Evolutionary conservation across 148 eudicot genomes (phyloP).

Genomic region (Chenopodium quinoa): DNA sequence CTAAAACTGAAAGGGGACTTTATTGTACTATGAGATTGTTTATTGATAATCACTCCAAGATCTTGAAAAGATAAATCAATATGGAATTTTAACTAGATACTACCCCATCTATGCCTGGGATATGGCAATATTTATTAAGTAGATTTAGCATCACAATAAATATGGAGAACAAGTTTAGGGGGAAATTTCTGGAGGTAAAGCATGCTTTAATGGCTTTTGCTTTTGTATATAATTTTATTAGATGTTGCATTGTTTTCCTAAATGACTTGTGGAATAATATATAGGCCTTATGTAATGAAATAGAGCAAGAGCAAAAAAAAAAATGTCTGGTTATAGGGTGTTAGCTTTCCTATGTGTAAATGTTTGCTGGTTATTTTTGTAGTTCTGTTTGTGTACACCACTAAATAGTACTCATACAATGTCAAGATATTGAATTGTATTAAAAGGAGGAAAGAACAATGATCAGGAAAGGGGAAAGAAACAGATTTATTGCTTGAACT

Average conservation of each 20-base stretch:
- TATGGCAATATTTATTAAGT: too few relatives aligned
- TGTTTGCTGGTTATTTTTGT: neutral
- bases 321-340: neutral
- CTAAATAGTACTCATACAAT: neutral
- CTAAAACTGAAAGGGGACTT: neutral
- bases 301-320: too few relatives aligned
- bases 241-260: too few relatives aligned
- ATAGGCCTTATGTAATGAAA: too few relatives aligned
- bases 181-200: too few relatives aligned
- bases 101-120: too few relatives aligned
- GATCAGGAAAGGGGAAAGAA: neutral
- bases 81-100: too few relatives aligned
- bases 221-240: too few relatives aligned
- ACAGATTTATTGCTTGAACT: neutral
- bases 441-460: neutral
- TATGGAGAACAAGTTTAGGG: too few relatives aligned
- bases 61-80: neutral
- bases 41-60: neutral
- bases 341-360: neutral
- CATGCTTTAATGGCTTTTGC: too few relatives aligned
- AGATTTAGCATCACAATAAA: too few relatives aligned
- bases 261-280: too few relatives aligned
- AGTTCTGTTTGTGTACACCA: neutral
- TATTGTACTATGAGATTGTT: neutral
- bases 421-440: neutral